Conservation (phyloP, 805 yeast species). For the Kodamaea jinghongensis region DNA sequence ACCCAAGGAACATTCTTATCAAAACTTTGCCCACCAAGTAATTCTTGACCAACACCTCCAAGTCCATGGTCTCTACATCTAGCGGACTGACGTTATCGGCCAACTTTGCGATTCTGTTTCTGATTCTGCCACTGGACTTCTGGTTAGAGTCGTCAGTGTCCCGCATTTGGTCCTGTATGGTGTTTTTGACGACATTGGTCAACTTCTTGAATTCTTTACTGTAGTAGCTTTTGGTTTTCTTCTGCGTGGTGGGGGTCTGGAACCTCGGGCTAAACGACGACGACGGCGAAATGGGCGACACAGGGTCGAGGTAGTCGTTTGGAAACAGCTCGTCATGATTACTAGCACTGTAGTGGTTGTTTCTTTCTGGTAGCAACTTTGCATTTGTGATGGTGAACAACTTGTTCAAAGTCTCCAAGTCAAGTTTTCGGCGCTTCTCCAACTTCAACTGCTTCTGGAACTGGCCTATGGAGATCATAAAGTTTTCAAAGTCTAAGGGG, state of each 20-base stretch:
- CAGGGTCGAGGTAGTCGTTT: constrained; percentile 3
- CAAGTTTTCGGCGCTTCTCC: constrained; percentile 51
- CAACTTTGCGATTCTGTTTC: constrained; percentile 34
- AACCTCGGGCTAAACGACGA: constrained; percentile 4
- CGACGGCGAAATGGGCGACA: constrained; percentile 1
- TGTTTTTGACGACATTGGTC: constrained; percentile 66
- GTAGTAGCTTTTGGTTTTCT: constrained; percentile 30
- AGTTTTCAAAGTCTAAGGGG: constrained; percentile 72
- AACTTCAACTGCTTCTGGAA: constrained; percentile 73
- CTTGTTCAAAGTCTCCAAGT: constrained; percentile 49
- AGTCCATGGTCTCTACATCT: constrained; percentile 42
- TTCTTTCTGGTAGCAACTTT: constrained; percentile 19
- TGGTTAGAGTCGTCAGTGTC: constrained; percentile 11
- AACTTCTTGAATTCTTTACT: constrained; percentile 47
- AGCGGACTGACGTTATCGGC: constrained; percentile 33
- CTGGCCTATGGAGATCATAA: constrained; percentile 63
- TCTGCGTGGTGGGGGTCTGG: constrained; percentile 8
- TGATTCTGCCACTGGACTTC: constrained; percentile 26
- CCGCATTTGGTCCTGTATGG: constrained; percentile 59
- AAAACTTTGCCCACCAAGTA: constrained; percentile 34
- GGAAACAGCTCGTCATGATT: background rate
- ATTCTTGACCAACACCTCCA: constrained; percentile 32
- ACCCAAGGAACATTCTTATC: constrained; percentile 31
- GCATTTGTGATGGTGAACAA: constrained; percentile 36
- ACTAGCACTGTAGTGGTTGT: constrained; percentile 4